Evolutionary conservation across 1,284 basidiomycete genomes (phyloP), one percentile per base, ranked within the genome.

Genomic region (Mrakiaceae sp.): DNA sequence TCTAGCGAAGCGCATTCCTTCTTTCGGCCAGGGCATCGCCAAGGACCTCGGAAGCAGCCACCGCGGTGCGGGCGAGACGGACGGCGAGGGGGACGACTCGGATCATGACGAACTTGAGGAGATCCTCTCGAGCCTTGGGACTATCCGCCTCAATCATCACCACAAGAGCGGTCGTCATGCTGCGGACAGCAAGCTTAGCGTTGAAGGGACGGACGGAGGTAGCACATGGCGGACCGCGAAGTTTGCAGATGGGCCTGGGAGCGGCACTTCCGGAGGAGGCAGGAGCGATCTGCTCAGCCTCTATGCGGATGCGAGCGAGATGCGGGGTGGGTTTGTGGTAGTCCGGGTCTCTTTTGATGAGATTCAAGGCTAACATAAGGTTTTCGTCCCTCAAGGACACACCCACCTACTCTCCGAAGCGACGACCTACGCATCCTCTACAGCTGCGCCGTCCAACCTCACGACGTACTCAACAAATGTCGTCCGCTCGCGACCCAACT

Each of bases 1-100:
- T 40, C 75, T 78, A 0, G 83, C 81, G 0, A 88, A 86, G 10
- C 80, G 89, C 16, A 87, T 94, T 66, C 91, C 90, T 0, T 91
- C 88, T 76, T 94, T 93, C 72, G 87, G 87, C 0, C 78, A 84
- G 76, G 87, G 85, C 27, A 78, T 88, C 50, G 87, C 80, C 8
- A 82, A 83, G 68, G 80, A 82, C 66, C 82, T 84, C 60, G 60
- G 64, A 39, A 27, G 75, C 66, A 51, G 68, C 70, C 42, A 14
- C 50, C 8, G 6, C 63, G 67, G 27, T 66, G 66, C 46, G 70
- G 86, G 87, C 64, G 86, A 86, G 14, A 87, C 88, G 70, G 72
- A 71, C 40, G 71, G 70, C 47, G 74, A 73, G 1, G 68, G 69
- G 54, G 68, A 69, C 47, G 68, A 71, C 54, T 70, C 72, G 69